Percentiles rank a stretch among this genome's conserved stretches.
Conservation (phyloP, 495 filamentous ascomycete species). For the Aspergillus steynii region DNA sequence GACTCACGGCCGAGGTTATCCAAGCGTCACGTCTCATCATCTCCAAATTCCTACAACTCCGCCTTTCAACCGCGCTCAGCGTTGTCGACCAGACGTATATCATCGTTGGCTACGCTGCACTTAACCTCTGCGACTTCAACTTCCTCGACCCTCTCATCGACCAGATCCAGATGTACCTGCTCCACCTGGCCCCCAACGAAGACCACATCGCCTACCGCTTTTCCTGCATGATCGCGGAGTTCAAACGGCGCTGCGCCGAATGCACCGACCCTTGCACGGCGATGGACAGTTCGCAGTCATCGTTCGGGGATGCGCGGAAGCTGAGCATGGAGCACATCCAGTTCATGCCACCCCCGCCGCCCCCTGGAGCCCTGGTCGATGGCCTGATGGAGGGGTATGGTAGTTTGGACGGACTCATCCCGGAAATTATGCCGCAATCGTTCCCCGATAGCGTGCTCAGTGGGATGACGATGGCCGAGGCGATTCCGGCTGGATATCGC, state of each 20-base stretch:
- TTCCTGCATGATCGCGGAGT: slow-evolving; percentile 19
- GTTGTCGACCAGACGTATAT: slow-evolving; percentile 41
- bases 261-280: slow-evolving; percentile 9
- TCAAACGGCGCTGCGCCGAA: slow-evolving; percentile 18
- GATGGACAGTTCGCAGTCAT: slow-evolving; percentile 8
- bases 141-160: slow-evolving; percentile 38
- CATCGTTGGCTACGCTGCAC: slow-evolving; percentile 41
- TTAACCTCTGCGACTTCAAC: slow-evolving; percentile 43
- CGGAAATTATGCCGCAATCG: slow-evolving; percentile 16
- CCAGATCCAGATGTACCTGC: slow-evolving; percentile 39
- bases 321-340: slow-evolving; percentile 14
- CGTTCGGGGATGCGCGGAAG: slow-evolving; percentile 16
- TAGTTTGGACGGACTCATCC: slow-evolving; percentile 14
- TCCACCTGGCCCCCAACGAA: slow-evolving; percentile 38
- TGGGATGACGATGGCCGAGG: slow-evolving; percentile 12
- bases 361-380: slow-evolving; percentile 7
- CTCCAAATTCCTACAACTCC: slow-evolving; percentile 36
- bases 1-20: slow-evolving; percentile 31
- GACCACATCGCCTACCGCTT: slow-evolving; percentile 38
- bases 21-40: slow-evolving; percentile 38
- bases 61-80: slow-evolving; percentile 31
- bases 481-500: background rate
- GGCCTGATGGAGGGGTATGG: slow-evolving; percentile 17
- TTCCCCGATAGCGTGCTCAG: slow-evolving; percentile 14
- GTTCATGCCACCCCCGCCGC: slow-evolving; percentile 11